Base-by-base conservation (phyloP, 805 yeast genomes). In the Wickerhamomyces mucosus region DNA sequence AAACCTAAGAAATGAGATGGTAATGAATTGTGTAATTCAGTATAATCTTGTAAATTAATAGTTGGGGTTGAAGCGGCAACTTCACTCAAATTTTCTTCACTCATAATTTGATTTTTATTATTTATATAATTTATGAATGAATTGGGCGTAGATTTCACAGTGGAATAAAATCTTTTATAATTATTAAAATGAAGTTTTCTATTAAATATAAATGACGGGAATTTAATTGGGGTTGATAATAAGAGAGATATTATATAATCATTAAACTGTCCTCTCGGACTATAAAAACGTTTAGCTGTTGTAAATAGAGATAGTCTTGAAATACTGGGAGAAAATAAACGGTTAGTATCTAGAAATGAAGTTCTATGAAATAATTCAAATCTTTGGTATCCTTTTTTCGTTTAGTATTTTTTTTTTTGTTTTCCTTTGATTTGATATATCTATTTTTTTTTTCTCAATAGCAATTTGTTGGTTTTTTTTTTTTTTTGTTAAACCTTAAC, bases 1-100 rank as follows among this genome's bases (percentile, higher is more conserved):
- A 78, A 67, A 35, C 98, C 98, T 35, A 73, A 57, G 61, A 88
- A 92, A 59, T 86, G 81, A 23, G 69, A 36, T 19, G 96, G 77
- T 45, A 88, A 61, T 6, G 53, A 42, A 25, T 43, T 38, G 44
- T 63, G 69, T 27, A 56, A 42, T 5, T 39, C 38, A 8, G 64
- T 43, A 42, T 53, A 63, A 35, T 54, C 57, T 31, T 55, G 55
- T 5, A 44, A 33, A 34, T 46, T 43, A 24, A 38, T 45, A 38
- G 54, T 48, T 36, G 43, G 41, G 16, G 54, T 36, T 27, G 43
- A 29, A 16, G 39, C 34, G 23, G 56, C 50, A 17, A 54, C 60
- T 31, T 61, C 65, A 28, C 56, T 56, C 36, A 61, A 41, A 35
- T 49, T 61, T 35, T 59, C 67, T 41, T 59, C 65, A 41, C 65